These are phyloP conservation scores for Melanopsichium pennsylvanicum DNA, from an alignment of 1,284 basidiomycete species.

Conservation along the genomic window DNA sequence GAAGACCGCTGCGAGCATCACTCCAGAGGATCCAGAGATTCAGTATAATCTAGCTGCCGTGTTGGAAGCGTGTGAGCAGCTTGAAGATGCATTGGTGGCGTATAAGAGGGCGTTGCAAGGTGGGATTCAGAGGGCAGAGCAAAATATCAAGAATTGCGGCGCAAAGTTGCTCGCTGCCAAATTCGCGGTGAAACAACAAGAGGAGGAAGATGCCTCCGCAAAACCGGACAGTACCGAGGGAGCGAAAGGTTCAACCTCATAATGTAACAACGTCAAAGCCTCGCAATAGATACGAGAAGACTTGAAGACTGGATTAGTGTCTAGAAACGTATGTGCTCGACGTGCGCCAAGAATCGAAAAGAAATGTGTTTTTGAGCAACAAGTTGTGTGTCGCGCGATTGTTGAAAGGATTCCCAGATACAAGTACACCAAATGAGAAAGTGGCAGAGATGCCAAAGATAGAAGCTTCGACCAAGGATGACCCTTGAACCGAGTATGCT, in stretches of 20 bases:
- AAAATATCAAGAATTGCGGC: slow-evolving; percentile 86
- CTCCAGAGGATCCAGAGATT: slow-evolving; percentile 92
- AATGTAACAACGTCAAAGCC: too few relatives aligned
- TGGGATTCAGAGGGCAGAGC: slow-evolving; percentile 78
- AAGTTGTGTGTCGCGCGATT: too few relatives aligned
- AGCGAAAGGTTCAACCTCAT: background rate
- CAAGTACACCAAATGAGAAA: too few relatives aligned
- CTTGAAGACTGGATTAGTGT: too few relatives aligned
- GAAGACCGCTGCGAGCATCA: slow-evolving; percentile 83
- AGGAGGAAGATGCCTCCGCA: slow-evolving; percentile 12
- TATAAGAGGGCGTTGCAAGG: slow-evolving; percentile 80
- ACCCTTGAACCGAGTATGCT: too few relatives aligned
- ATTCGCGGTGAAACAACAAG: slow-evolving; percentile 29
- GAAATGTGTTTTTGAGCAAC: too few relatives aligned
- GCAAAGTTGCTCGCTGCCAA: slow-evolving; percentile 60
- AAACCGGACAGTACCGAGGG: background rate
- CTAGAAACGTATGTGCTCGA: too few relatives aligned
- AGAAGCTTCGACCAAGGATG: too few relatives aligned
- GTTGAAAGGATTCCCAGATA: too few relatives aligned
- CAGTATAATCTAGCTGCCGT: slow-evolving; percentile 92
- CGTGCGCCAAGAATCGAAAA: too few relatives aligned
- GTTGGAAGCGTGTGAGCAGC: slow-evolving; percentile 82
- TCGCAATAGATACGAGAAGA: too few relatives aligned
- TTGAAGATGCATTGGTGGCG: slow-evolving; percentile 80
- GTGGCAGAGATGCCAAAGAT: too few relatives aligned